Base-by-base conservation (phyloP, 129 eudicot genomes). In the Calendula officinalis region DNA sequence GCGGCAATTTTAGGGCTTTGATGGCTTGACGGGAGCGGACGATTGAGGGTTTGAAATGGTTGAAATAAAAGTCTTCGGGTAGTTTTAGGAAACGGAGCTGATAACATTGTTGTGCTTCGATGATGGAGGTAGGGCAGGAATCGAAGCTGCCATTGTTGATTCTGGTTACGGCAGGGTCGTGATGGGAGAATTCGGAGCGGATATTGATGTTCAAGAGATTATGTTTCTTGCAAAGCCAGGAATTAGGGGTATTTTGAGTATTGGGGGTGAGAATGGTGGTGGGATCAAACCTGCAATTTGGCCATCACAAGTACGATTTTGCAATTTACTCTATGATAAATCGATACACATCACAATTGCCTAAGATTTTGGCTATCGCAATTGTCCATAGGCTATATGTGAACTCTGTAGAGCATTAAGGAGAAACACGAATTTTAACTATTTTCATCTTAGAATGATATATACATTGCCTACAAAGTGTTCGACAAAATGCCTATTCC, bases 81-180 rank as follows among this genome's bases (percentile, higher is more conserved):
- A 87, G 96, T 56, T 73, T 48, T 50, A 91, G 88, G 68, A 55
- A 88, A 11, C 69, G 86, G 63, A 82, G 95, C 80, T 83, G 98
- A 75, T 81, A 81, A 5, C 73, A 78, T 1, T 76, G 86, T 49
- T 91, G 96, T 34, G 91, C 77, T 47, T 76, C 35, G 78, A 91
- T 71, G 54, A 91, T 45, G 72, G 95, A 67, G 16, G 79, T 32
- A 0, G 98, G 98, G 77, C 88, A 80, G 32, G 84, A 87, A 0
- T 96, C 98, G 75, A 91, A 91, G 78, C 98, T 91, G 56, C 98
- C 98, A 78, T 91, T 91, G 86, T 91, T 91, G 50, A 91, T 87
- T 10, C 98, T 84, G 67, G 96, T 86, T 51, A 72, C 30, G 58
- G 72, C 5, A 2, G 82, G 81, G 77, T 87, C 86, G 73, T 91